Conservation (phyloP, 1,139 yeast species). For the Scheffersomyces titani region DNA sequence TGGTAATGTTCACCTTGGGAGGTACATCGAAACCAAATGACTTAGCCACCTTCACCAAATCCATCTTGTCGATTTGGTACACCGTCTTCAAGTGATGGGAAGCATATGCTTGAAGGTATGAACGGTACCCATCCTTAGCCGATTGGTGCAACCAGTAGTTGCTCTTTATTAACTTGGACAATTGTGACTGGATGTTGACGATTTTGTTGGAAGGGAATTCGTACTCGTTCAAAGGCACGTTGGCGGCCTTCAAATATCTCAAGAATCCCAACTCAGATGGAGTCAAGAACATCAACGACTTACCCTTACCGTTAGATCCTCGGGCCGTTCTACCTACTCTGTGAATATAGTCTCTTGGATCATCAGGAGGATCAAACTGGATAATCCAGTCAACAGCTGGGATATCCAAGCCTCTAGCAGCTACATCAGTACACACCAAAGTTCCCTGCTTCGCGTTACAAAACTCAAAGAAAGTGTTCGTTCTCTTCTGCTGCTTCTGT, state of each 20-base stretch:
- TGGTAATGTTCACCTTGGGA: constrained; percentile 94
- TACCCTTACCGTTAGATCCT: constrained; percentile 89
- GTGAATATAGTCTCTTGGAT: constrained; percentile 65
- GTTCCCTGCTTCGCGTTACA: constrained; percentile 82
- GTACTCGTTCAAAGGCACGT: constrained; percentile 94
- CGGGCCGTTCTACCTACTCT: constrained; percentile 34
- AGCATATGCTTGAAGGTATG: constrained; percentile 95
- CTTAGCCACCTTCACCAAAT: constrained; percentile 90
- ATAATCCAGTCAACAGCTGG: constrained; percentile 33
- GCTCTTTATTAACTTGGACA: constrained; percentile 86
- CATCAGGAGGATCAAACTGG: constrained; percentile 69
- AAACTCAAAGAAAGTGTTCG: constrained; percentile 96
- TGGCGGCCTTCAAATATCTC: constrained; percentile 92
- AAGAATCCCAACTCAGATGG: constrained; percentile 94
- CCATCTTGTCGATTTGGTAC: constrained; percentile 92
- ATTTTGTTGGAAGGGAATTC: constrained; percentile 93
- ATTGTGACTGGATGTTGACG: constrained; percentile 92
- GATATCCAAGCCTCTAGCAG: constrained; percentile 32
- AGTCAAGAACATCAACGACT: constrained; percentile 89
- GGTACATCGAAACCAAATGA: constrained; percentile 95
- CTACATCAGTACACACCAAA: constrained; percentile 31
- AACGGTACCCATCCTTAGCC: constrained; percentile 96
- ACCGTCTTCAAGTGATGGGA: constrained; percentile 95
- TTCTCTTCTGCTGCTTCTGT: constrained; percentile 97
- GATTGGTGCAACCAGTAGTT: constrained; percentile 93